Base-by-base conservation (phyloP, 129 eudicot species). In the Helichrysum umbraculigerum region DNA sequence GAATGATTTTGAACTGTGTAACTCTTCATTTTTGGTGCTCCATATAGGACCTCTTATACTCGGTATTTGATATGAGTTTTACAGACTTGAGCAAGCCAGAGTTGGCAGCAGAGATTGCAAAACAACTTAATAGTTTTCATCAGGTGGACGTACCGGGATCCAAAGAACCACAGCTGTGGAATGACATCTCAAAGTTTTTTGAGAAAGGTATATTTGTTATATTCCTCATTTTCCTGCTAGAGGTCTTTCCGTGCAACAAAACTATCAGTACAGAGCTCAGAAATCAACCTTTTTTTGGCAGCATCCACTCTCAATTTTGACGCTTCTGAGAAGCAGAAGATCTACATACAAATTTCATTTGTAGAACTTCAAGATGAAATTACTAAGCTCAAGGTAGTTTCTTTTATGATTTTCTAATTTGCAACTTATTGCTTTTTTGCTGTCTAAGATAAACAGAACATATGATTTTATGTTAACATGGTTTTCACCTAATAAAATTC, bases 161-260 rank as follows among this genome's bases (percentile, higher is more conserved):
- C 51, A 90, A 81, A 72, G 92, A 90, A 76, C 92, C 98, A 59
- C 98, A 90, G 72, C 71, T 93, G 71, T 90, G 98, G 98, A 85
- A 79, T 71, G 95, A 90, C 78, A 83, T 93, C 50, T 78, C 33
- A 32, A 90, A 90, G 75, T 86, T 90, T 75, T 87, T 77, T 29
- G 76, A 78, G 22, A 82, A 76, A 79, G 98, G 98, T 93, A 41
- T 41, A 8, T 34, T 78, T 82, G 17, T 82, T 73, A 58, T 14
- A 28, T 61, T 20, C 56, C 35, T 42, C 20, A 2, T 44, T 44
- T 44, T 12, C 17, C 52, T 44, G 5, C 52, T 44, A 44, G 52
- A 12, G 17, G 5, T 44, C 52, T 44, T 44, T 44, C 52, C 17
- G 17, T 44, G 52, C 52, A 44, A 44, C 52, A 44, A 44, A 12